phyloP scores from a whole-genome alignment of 208 protist species.

The Acanthamoeba sp. region DNA sequence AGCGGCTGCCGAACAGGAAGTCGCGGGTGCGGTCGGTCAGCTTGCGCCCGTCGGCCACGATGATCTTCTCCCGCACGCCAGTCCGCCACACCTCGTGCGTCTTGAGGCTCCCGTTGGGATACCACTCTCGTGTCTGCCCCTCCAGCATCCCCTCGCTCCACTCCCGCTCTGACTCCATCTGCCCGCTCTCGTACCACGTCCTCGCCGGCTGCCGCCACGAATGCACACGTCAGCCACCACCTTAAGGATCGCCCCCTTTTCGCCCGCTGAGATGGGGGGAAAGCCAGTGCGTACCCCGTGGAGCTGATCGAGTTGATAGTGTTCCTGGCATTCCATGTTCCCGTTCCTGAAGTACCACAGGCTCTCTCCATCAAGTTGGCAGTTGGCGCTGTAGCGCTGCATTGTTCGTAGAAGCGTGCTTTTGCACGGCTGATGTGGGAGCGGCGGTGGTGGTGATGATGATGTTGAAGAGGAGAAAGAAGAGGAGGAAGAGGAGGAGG shows the following conservation, averaged over 20 bases:
- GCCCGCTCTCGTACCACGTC: constrained; percentile 40
- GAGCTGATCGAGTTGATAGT: neutral
- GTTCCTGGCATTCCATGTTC: neutral
- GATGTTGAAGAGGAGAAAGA: no score
- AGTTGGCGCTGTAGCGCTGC: neutral
- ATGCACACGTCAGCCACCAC: no score
- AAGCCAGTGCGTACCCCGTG: neutral
- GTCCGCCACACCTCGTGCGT: constrained; percentile 48
- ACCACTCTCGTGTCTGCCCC: constrained; percentile 8
- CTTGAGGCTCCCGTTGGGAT: neutral
- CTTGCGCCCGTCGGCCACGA: constrained; percentile 30
- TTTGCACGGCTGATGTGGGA: neutral
- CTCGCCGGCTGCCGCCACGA: neutral
- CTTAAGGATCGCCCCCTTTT: no score
- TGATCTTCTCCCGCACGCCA: constrained; percentile 28
- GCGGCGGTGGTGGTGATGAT: neutral
- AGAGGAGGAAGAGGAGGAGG: neutral
- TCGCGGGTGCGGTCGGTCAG: constrained; percentile 10
- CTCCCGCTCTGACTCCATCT: constrained; percentile 51
- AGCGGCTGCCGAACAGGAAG: constrained; percentile 1
- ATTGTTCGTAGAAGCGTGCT: neutral
- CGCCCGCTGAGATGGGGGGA: neutral
- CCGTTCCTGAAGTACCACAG: constrained; percentile 33
- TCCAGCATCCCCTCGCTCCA: constrained; percentile 7
- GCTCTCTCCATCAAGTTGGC: constrained; percentile 13